Evolutionary conservation across 352 stramenopile genomes (phyloP), one percentile per base, ranked within the genome.

Genomic region (Pythium sukuiense): DNA sequence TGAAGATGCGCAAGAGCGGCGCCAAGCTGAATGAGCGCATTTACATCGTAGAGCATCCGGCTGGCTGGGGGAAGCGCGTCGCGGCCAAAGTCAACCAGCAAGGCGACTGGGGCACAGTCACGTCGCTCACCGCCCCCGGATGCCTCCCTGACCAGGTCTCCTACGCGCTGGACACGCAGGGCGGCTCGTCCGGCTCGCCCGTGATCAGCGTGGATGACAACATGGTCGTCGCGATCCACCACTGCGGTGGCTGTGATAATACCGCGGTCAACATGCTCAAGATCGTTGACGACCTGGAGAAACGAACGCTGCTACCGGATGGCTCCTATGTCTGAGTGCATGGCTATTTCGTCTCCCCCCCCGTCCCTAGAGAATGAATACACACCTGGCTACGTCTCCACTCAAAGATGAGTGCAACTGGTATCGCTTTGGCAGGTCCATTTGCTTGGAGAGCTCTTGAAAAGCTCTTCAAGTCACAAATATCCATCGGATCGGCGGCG

Each of bases 181-280:
- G 77, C 5, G 85, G 85, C 0, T 89, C 85, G 32, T 93, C 83
- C 0, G 85, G 85, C 2, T 90, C 85, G 8, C 85, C 85, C 0
- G 71, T 93, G 6, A 72, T 91, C 26, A 70, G 76, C 2, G 76
- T 52, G 64, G 59, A 26, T 0, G 85, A 93, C 55, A 89, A 93
- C 46, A 33, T 57, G 1, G 85, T 93, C 2, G 65, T 90, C 20
- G 85, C 70, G 11, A 71, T 93, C 4, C 85, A 92, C 59, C 83
- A 92, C 59, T 93, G 85, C 56, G 85, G 85, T 0, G 83, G 83
- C 3, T 93, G 85, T 32, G 79, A 76, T 3, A 93, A 93, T 54
- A 87, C 79, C 1, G 82, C 77, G 5, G 83, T 92, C 55, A 90
- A 89, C 64, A 77, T 69, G 49, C 61, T 86, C 59, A 85, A 85